phyloP scores from a whole-genome alignment of 257 asterid genomes.

The Penstemon eatonii region DNA sequence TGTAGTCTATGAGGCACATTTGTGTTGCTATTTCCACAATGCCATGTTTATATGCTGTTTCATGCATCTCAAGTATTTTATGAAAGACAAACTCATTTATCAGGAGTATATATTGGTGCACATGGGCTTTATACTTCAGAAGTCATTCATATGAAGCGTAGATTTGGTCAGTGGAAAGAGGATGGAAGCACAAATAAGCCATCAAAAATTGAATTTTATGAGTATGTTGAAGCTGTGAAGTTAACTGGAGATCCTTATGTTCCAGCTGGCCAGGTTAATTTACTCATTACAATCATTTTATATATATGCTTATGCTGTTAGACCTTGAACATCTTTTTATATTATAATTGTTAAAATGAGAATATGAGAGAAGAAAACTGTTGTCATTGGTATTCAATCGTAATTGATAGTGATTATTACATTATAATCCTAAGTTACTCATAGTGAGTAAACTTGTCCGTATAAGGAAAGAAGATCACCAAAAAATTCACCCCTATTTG shows the following conservation, averaged over 20 bases:
- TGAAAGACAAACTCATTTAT: slow-evolving; percentile 23
- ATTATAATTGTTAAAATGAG: too few relatives aligned
- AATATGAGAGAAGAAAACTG: too few relatives aligned
- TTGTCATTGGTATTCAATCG: too few relatives aligned
- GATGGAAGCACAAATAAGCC: slow-evolving; percentile 61
- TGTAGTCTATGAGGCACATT: slow-evolving; percentile 9
- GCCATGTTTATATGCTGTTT: slow-evolving; percentile 22
- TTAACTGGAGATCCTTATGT: slow-evolving; percentile 89
- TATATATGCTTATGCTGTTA: slow-evolving; percentile 1
- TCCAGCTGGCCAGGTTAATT: slow-evolving; percentile 94
- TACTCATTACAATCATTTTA: slow-evolving; percentile 10
- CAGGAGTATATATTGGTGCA: slow-evolving; percentile 92
- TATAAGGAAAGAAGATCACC: too few relatives aligned
- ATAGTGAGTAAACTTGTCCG: too few relatives aligned
- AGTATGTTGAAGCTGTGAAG: slow-evolving; percentile 94
- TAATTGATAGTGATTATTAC: too few relatives aligned
- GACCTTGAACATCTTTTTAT: neutral
- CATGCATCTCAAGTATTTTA: slow-evolving; percentile 15
- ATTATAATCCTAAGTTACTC: too few relatives aligned
- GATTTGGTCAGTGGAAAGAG: slow-evolving; percentile 96
- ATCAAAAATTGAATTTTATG: slow-evolving; percentile 73
- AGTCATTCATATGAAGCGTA: slow-evolving; percentile 80
- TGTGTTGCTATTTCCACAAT: slow-evolving; percentile 19
- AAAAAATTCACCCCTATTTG: too few relatives aligned
- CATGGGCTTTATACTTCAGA: slow-evolving; percentile 86